Conservation (phyloP, 2,329 filamentous ascomycete genomes). For the Akanthomyces muscarius region DNA sequence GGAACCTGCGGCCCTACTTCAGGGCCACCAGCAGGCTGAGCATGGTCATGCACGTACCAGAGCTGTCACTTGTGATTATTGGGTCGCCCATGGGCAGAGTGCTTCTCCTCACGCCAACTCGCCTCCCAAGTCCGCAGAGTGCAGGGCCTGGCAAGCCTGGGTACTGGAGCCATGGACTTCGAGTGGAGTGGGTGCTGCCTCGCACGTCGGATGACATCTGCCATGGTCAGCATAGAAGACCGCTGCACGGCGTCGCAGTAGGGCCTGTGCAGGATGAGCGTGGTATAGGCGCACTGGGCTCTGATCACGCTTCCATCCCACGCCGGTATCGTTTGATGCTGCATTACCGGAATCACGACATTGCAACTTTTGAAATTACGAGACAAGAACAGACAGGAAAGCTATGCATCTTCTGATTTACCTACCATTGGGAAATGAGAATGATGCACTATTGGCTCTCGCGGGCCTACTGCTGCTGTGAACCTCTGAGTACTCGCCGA, state of each 20-base stretch:
- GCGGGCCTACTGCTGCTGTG: neutral
- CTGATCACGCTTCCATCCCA: constrained; percentile 26
- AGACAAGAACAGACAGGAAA: constrained; percentile 37
- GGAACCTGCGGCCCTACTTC: constrained; percentile 26
- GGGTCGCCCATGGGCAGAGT: constrained; percentile 65
- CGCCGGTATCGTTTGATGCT: constrained; percentile 64
- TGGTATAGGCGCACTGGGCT: constrained; percentile 22
- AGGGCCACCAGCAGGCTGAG: constrained; percentile 43
- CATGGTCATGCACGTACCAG: constrained; percentile 61
- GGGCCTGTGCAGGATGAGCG: constrained; percentile 54
- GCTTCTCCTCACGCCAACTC: constrained; percentile 55
- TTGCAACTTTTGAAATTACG: constrained; percentile 65
- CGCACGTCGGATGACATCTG: constrained; percentile 42
- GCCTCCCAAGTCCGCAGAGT: constrained; percentile 25
- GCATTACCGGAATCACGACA: constrained; percentile 66
- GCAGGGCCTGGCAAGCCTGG: constrained; percentile 18
- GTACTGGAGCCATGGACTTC: constrained; percentile 42
- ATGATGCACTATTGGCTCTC: neutral
- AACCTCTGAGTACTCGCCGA: neutral
- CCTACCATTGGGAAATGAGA: neutral
- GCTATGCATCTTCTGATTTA: constrained; percentile 33
- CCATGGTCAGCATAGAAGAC: constrained; percentile 41
- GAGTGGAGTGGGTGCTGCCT: constrained; percentile 52
- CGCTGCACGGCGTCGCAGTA: constrained; percentile 64
- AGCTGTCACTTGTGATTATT: constrained; percentile 64